Conservation (phyloP, 116 monocot species). For the Thalassia testudinum region DNA sequence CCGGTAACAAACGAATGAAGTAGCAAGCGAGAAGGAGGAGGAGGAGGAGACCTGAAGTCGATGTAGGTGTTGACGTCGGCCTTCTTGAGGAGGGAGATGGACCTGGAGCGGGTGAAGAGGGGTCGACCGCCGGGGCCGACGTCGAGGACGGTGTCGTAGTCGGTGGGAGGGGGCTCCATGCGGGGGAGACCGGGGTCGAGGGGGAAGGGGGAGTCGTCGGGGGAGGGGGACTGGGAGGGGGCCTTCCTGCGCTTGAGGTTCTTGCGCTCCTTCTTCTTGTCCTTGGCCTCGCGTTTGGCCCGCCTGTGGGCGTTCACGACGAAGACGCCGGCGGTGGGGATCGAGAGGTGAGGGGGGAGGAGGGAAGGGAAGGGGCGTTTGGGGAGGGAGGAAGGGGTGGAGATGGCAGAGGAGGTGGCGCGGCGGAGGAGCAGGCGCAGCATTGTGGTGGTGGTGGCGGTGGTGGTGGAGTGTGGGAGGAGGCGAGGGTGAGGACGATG, state of each 20-base stretch:
- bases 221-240: not conserved
- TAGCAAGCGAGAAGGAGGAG: too few relatives aligned
- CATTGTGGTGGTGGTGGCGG: slow-evolving; percentile 2
- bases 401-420: not conserved
- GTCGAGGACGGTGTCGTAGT: slow-evolving; percentile 48
- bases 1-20: not conserved
- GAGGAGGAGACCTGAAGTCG: slow-evolving; percentile 42
- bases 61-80: slow-evolving; percentile 51
- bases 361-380: not conserved
- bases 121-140: slow-evolving; percentile 67
- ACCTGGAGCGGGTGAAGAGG: slow-evolving; percentile 42
- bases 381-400: not conserved
- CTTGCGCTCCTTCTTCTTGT: slow-evolving; percentile 20
- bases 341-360: slow-evolving; percentile 1
- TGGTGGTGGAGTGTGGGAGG: too few relatives aligned
- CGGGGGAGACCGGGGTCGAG: slow-evolving; percentile 1
- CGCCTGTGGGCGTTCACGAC: slow-evolving; percentile 4
- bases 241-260: slow-evolving; percentile 7
- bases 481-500: too few relatives aligned
- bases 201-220: not conserved
- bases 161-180: slow-evolving; percentile 9
- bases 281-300: slow-evolving; percentile 14
- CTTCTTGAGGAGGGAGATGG: slow-evolving; percentile 31
- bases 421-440: slow-evolving; percentile 9
- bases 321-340: slow-evolving; percentile 7